These are phyloP conservation scores for Venturia effusa DNA, from an alignment of 2,329 filamentous ascomycete species.

Conservation along the genomic window DNA sequence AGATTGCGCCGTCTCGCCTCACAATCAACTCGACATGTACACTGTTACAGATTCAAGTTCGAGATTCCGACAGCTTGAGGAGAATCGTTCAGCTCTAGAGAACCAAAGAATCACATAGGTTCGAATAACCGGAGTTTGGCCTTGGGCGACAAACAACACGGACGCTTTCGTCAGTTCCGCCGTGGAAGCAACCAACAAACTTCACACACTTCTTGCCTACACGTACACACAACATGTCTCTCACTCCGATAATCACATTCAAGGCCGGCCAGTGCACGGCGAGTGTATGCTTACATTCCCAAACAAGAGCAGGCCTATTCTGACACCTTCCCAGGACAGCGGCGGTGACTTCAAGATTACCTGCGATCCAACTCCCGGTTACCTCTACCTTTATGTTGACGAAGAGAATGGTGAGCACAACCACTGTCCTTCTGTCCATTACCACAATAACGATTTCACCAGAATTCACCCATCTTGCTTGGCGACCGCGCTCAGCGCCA, in stretches of 20 bases:
- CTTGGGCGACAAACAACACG: neutral
- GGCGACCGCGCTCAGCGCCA: conserved; percentile 67
- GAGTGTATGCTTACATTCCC: neutral
- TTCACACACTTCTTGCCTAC: neutral
- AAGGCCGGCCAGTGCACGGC: conserved; percentile 80
- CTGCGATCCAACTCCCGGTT: conserved; percentile 63
- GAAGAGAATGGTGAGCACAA: conserved; percentile 52
- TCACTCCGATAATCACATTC: conserved; percentile 82
- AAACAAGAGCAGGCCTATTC: conserved; percentile 15
- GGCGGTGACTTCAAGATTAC: conserved; percentile 50
- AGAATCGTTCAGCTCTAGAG: too few species aligned
- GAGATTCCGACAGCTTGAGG: too few species aligned
- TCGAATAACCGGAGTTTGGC: neutral
- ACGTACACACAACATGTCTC: conserved; percentile 51
- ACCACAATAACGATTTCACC: conserved; percentile 15
- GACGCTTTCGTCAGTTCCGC: neutral
- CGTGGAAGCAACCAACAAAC: neutral
- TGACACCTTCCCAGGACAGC: conserved; percentile 38
- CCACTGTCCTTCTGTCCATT: neutral
- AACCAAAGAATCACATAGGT: neutral
- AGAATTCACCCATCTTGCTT: conserved; percentile 95
- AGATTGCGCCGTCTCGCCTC: too few species aligned
- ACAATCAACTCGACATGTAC: too few species aligned
- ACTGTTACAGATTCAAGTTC: too few species aligned
- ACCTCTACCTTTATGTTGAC: conserved; percentile 85